phyloP scores from a whole-genome alignment of 2,329 filamentous ascomycete genomes.

The Emericellopsis cladophorae region DNA sequence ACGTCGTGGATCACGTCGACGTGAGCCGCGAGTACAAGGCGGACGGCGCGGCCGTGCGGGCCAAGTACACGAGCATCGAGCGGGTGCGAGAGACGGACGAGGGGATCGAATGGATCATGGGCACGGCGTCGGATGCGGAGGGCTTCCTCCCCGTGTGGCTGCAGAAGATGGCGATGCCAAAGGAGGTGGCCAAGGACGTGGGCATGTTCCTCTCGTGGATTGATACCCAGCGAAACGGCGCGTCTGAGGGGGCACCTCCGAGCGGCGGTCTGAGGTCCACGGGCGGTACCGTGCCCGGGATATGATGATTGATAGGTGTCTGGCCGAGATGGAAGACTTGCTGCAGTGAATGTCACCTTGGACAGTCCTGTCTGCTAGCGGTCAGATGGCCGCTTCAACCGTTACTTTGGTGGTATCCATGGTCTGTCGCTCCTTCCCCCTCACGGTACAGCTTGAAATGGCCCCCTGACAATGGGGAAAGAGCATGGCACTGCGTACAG shows the following conservation, averaged over 20 bases:
- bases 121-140: slow-evolving; percentile 57
- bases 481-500: no score
- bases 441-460: no score
- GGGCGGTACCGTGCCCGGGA: no score
- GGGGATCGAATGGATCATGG: slow-evolving; percentile 63
- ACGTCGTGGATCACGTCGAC: slow-evolving; percentile 24
- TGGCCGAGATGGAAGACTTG: no score
- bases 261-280: background rate
- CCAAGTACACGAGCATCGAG: slow-evolving; percentile 55
- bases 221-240: slow-evolving; percentile 24
- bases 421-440: no score
- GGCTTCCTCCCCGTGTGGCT: slow-evolving; percentile 53
- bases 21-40: slow-evolving; percentile 10
- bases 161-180: slow-evolving; percentile 51
- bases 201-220: slow-evolving; percentile 55
- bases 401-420: no score
- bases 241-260: background rate
- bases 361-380: no score
- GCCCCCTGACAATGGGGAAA: no score
- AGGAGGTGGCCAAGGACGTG: slow-evolving; percentile 58
- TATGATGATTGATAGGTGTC: no score
- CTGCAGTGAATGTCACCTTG: no score
- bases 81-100: slow-evolving; percentile 32
- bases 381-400: no score
- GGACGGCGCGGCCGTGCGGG: slow-evolving; percentile 26